phyloP scores from a whole-genome alignment of 2,329 filamentous ascomycete species.

The Venturia nashicola region DNA sequence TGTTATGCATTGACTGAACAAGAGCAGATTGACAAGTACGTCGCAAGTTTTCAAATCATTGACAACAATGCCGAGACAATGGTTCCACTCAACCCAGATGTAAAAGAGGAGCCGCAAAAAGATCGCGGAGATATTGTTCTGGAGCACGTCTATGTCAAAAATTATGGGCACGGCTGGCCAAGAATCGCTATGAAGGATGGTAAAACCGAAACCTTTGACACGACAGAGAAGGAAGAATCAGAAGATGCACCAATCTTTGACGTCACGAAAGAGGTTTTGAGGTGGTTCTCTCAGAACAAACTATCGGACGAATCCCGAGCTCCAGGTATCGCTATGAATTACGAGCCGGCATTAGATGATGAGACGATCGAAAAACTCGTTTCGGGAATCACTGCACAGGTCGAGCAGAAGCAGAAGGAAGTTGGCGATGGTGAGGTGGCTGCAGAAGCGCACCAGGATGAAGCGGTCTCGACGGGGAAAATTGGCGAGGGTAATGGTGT shows the following conservation, averaged over 20 bases:
- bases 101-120: not conserved
- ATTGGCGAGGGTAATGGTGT: not conserved
- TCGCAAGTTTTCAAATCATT: not conserved
- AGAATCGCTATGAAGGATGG: not conserved
- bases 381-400: not conserved
- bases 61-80: not conserved
- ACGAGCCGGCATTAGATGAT: not conserved
- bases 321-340: not conserved
- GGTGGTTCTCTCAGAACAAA: slow-evolving; percentile 1
- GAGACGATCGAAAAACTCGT: not conserved
- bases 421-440: not conserved
- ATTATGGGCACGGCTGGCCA: slow-evolving; percentile 8
- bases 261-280: slow-evolving; percentile 1
- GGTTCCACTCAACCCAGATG: not conserved
- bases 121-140: not conserved
- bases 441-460: not conserved
- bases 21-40: not conserved
- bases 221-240: not conserved
- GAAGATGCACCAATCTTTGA: slow-evolving; percentile 4
- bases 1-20: slow-evolving; percentile 1
- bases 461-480: no score
- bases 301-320: slow-evolving; percentile 3
- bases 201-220: not conserved
- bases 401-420: not conserved
- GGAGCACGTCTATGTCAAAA: slow-evolving; percentile 1